Conservation (phyloP, 2,329 filamentous ascomycete genomes). For the Trichoderma sp. region DNA sequence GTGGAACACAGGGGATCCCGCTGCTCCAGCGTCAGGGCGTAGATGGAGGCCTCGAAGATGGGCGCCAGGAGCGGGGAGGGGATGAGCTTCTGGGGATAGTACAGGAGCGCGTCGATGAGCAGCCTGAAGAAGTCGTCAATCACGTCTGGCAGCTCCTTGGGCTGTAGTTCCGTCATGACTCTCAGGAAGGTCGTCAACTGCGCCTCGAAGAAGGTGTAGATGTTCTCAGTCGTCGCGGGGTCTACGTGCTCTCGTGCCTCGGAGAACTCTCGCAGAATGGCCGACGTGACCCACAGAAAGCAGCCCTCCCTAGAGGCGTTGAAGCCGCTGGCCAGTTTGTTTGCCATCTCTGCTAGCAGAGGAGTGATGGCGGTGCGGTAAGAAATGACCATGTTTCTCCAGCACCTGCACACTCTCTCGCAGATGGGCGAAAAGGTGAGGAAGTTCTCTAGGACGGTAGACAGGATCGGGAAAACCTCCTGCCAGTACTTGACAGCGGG, state of each 20-base stretch:
- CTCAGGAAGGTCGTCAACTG: slow-evolving; percentile 89
- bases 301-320: slow-evolving; percentile 85
- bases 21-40: slow-evolving; percentile 85
- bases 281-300: slow-evolving; percentile 97
- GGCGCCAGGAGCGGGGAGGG: slow-evolving; percentile 76
- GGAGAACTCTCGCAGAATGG: slow-evolving; percentile 92
- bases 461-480: slow-evolving; percentile 86
- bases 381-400: slow-evolving; percentile 95
- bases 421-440: slow-evolving; percentile 83
- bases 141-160: slow-evolving; percentile 73
- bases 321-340: slow-evolving; percentile 86
- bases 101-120: slow-evolving; percentile 86
- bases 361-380: slow-evolving; percentile 89
- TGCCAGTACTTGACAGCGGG: slow-evolving; percentile 96
- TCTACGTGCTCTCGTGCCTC: slow-evolving; percentile 86
- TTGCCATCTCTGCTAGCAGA: slow-evolving; percentile 80
- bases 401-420: slow-evolving; percentile 91
- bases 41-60: slow-evolving; percentile 84
- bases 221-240: slow-evolving; percentile 76
- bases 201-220: slow-evolving; percentile 93
- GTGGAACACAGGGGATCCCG: slow-evolving; percentile 88
- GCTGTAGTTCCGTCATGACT: slow-evolving; percentile 81
- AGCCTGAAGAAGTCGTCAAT: slow-evolving; percentile 98
- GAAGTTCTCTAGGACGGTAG: slow-evolving; percentile 86
- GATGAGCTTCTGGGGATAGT: slow-evolving; percentile 84